Evolutionary conservation across 148 eudicot genomes (phyloP), one percentile per base, ranked within the genome.

Genomic region (Linanthus parryae): DNA sequence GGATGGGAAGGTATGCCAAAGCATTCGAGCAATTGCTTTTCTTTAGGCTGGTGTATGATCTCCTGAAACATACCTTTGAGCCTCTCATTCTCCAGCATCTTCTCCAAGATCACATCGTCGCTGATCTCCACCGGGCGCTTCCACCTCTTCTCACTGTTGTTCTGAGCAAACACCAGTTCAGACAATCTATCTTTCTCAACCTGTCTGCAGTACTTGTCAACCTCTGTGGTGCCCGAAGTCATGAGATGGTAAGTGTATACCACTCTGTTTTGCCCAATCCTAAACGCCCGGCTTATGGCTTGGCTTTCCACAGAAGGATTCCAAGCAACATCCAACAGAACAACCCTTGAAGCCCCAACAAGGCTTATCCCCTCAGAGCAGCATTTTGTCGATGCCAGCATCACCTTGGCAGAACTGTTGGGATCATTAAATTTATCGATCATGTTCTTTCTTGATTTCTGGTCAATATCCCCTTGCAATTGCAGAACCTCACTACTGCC

Each of bases 271-370:
- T 91, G 95, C 1, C 95, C 97, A 1, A 86, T 26, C 52, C 97
- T 72, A 33, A 86, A 86, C 3, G 95, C 97, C 30, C 95, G 70
- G 59, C 95, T 69, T 22, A 91, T 81, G 2, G 95, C 92, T 56
- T 91, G 97, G 53, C 84, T 76, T 56, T 76, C 95, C 0, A 83
- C 85, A 0, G 86, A 66, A 0, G 95, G 97, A 52, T 91, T 91
- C 95, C 97, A 91, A 2, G 64, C 75, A 16, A 83, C 88, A 45
- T 83, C 95, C 0, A 91, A 72, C 47, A 86, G 48, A 33, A 83
- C 83, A 1, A 91, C 86, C 57, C 95, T 78, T 0, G 95, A 86
- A 13, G 95, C 95, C 39, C 97, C 97, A 4, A 86, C 75, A 0
- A 91, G 64, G 50, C 66, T 73, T 22, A 91, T 86, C 21, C 94